A percentile compares a stretch with the other conserved stretches of the same genome.
Conservation (phyloP, 2,329 filamentous ascomycete genomes). For the Grosmannia clavigera region DNA sequence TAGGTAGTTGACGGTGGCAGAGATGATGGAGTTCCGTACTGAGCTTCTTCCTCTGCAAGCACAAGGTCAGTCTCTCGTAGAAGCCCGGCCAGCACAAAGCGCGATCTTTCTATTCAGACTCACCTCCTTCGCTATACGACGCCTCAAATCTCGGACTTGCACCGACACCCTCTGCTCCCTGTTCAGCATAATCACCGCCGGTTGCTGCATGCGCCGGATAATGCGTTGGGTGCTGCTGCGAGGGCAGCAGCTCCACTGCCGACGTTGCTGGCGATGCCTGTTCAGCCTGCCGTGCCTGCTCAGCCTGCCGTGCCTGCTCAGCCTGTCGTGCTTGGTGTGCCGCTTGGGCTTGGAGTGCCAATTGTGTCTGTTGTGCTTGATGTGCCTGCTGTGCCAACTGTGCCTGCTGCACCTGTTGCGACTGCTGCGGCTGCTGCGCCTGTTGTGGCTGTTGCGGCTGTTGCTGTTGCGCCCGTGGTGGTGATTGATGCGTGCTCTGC, state of each 20-base stretch:
- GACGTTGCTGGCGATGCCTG: not conserved
- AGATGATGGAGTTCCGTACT: constrained; percentile 42
- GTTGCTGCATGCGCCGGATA: not conserved
- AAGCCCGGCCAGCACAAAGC: not conserved
- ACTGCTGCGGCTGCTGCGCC: not conserved
- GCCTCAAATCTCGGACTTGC: constrained; percentile 39
- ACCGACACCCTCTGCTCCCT: not conserved
- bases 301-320: constrained; percentile 18
- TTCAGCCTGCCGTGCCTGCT: not conserved
- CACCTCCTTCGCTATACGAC: constrained; percentile 48
- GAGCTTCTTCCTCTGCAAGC: constrained; percentile 35
- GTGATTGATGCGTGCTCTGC: constrained; percentile 10
- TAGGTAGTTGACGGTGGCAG: constrained; percentile 18
- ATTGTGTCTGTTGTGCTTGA: constrained; percentile 15
- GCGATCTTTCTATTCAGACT: constrained; percentile 2
- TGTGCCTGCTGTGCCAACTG: not conserved
- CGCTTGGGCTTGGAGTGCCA: constrained; percentile 25
- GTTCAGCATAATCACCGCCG: not conserved
- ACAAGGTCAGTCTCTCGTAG: not conserved
- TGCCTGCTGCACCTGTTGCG: constrained; percentile 2
- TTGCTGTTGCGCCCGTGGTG: not conserved
- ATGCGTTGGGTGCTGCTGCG: not conserved
- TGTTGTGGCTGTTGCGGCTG: not conserved
- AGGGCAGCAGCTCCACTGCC: not conserved
- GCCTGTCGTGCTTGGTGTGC: constrained; percentile 19